These are phyloP conservation scores for Schwanniomyces sp. DNA, from an alignment of 805 yeast genomes.

Conservation along the genomic window DNA sequence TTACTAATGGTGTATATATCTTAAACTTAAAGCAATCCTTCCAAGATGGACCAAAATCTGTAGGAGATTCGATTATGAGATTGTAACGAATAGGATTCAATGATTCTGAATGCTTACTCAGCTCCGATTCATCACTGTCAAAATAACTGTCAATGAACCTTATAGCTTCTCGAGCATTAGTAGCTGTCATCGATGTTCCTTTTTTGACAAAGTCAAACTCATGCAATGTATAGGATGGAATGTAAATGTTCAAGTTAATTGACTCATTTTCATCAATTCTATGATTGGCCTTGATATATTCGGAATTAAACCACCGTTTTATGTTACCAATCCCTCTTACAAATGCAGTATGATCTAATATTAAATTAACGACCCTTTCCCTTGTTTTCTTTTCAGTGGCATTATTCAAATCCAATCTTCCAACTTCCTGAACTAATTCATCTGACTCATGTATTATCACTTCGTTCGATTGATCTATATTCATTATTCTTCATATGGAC, in stretches of 20 bases:
- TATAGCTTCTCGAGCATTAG: slow-evolving; percentile 66
- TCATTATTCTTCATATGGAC: background rate
- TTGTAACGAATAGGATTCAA: slow-evolving; percentile 7
- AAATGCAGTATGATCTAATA: slow-evolving; percentile 67
- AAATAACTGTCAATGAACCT: slow-evolving; percentile 53
- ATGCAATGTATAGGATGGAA: slow-evolving; percentile 58
- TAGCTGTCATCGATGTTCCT: slow-evolving; percentile 54
- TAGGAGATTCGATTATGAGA: slow-evolving; percentile 38
- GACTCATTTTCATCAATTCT: slow-evolving; percentile 15
- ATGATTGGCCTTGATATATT: slow-evolving; percentile 27
- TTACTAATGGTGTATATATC: slow-evolving; percentile 42
- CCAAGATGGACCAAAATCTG: slow-evolving; percentile 53
- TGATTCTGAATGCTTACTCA: slow-evolving; percentile 3
- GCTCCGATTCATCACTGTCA: slow-evolving; percentile 16
- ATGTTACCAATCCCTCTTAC: slow-evolving; percentile 69
- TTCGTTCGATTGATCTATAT: background rate
- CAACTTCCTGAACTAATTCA: slow-evolving; percentile 9
- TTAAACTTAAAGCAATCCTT: slow-evolving; percentile 45
- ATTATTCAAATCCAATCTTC: background rate
- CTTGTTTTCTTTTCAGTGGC: background rate
- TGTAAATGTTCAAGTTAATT: slow-evolving; percentile 36
- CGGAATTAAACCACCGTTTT: slow-evolving; percentile 56
- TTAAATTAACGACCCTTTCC: slow-evolving; percentile 35
- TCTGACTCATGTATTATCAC: slow-evolving; percentile 7
- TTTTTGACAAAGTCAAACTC: slow-evolving; percentile 60